Evolutionary conservation across 345 rosid genomes (phyloP).

Genomic region (Ceriops decandra): DNA sequence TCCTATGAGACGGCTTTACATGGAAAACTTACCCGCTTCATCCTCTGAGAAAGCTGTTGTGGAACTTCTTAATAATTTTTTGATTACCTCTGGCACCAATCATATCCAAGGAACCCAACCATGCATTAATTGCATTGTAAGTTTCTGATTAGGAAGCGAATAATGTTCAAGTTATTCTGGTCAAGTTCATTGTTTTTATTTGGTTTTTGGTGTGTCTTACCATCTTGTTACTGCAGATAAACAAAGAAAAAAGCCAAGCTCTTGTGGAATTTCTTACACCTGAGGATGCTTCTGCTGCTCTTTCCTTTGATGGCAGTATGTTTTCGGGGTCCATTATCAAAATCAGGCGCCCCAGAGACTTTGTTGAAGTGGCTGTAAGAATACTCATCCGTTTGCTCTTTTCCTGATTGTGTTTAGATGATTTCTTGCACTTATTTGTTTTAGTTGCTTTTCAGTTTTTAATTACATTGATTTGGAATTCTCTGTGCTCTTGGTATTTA

Average conservation of each 20-base stretch:
- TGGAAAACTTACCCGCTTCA: conserved; percentile 75
- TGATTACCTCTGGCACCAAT: conserved; percentile 65
- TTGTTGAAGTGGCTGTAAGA: conserved; percentile 75
- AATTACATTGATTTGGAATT: conserved; percentile 2
- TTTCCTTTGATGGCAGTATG: conserved; percentile 64
- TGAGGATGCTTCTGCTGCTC: conserved; percentile 91
- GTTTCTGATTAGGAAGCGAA: conserved; percentile 32
- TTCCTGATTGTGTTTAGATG: conserved; percentile 1
- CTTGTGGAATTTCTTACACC: conserved; percentile 92
- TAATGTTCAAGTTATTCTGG: conserved; percentile 18
- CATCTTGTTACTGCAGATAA: conserved; percentile 47
- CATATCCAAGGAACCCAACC: conserved; percentile 66
- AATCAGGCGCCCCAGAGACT: conserved; percentile 87
- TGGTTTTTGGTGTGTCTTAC: conserved; percentile 14
- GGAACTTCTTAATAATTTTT: conserved; percentile 55
- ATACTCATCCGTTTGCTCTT: conserved; percentile 14
- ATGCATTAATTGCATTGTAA: conserved; percentile 88
- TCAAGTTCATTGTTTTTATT: conserved; percentile 16
- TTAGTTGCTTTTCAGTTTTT: not conserved
- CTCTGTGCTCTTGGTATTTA: not conserved
- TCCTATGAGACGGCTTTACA: conserved; percentile 81
- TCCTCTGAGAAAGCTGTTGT: conserved; percentile 75
- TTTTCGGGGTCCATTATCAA: conserved; percentile 62
- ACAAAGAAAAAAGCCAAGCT: conserved; percentile 80
- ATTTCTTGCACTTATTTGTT: not conserved